A percentile compares a stretch with the other conserved stretches of the same genome.
These are phyloP conservation scores for Candida pseudoviswanathii DNA, from an alignment of 1,139 yeast genomes.

Conservation along the genomic window DNA sequence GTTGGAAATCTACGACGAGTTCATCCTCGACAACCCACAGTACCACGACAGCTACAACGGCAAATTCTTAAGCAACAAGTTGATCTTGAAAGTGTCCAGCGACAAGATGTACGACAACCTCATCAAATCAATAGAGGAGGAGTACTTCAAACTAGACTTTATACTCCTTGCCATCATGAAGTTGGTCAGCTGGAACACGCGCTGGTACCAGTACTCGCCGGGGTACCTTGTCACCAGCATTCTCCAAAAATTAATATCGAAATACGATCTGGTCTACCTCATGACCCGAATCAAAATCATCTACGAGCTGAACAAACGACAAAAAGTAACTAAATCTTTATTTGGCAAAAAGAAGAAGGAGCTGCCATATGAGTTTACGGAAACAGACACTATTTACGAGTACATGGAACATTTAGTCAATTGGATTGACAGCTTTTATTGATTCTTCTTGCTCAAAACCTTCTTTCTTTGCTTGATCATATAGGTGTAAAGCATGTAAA, in stretches of 20 bases:
- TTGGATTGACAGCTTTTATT: constrained; percentile 29
- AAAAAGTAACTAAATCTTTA: constrained; percentile 14
- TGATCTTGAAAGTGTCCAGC: constrained; percentile 31
- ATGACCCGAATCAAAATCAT: constrained; percentile 35
- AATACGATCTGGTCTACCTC: constrained; percentile 36
- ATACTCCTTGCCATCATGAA: constrained; percentile 37
- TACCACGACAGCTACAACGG: constrained; percentile 33
- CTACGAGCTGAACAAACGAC: constrained; percentile 34
- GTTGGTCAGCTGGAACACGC: constrained; percentile 39
- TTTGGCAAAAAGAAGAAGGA: constrained; percentile 17
- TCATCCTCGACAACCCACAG: constrained; percentile 40
- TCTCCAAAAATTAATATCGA: constrained; percentile 30
- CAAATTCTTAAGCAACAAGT: constrained; percentile 34
- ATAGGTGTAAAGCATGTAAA: constrained; percentile 80
- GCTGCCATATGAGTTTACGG: constrained; percentile 27
- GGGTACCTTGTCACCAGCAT: constrained; percentile 32
- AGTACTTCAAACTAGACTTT: constrained; percentile 38
- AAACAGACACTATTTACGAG: constrained; percentile 36
- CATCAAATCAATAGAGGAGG: constrained; percentile 26
- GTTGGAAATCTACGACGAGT: constrained; percentile 44
- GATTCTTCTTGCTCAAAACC: constrained; percentile 41
- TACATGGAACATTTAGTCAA: constrained; percentile 33
- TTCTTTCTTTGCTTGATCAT: constrained; percentile 87
- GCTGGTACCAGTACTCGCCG: constrained; percentile 47
- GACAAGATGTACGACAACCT: constrained; percentile 25